Evolutionary conservation across 768 basidiomycete species (phyloP).

Genomic region (Pleurotus tuoliensis): DNA sequence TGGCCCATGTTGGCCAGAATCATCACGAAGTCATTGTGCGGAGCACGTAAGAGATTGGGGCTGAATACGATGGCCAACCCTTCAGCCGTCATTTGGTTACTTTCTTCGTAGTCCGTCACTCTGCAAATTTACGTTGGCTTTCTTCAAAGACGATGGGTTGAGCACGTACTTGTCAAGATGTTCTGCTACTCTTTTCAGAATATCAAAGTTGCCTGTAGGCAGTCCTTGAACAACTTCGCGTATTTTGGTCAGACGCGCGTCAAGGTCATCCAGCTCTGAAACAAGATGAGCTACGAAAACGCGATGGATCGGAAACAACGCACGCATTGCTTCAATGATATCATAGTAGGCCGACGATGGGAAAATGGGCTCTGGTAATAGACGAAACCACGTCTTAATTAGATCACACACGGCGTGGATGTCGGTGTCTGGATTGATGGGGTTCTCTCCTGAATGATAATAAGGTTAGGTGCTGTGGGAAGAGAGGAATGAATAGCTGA

Average conservation of each 20-base stretch:
- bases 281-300: background rate
- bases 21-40: conserved; percentile 73
- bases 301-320: background rate
- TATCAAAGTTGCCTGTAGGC: conserved; percentile 70
- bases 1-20: conserved; percentile 79
- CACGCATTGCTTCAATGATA: conserved; percentile 71
- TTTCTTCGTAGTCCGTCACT: conserved; percentile 85
- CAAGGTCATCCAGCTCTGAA: conserved; percentile 67
- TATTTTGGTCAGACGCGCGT: conserved; percentile 59
- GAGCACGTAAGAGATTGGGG: conserved; percentile 73
- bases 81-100: conserved; percentile 88
- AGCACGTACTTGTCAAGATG: conserved; percentile 69
- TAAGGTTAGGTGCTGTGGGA: background rate
- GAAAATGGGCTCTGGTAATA: conserved; percentile 78
- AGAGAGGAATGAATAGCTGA: conserved; percentile 17
- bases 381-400: conserved; percentile 83
- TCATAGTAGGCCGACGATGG: conserved; percentile 64
- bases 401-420: conserved; percentile 82
- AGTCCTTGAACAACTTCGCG: conserved; percentile 65
- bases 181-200: conserved; percentile 75
- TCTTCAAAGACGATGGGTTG: background rate
- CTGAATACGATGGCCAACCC: conserved; percentile 84
- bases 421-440: conserved; percentile 57
- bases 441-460: conserved; percentile 47
- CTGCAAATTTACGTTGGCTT: conserved; percentile 26